These are phyloP conservation scores for Saccharomyces hybrid DNA, from an alignment of 1,139 yeast genomes.

Conservation along the genomic window DNA sequence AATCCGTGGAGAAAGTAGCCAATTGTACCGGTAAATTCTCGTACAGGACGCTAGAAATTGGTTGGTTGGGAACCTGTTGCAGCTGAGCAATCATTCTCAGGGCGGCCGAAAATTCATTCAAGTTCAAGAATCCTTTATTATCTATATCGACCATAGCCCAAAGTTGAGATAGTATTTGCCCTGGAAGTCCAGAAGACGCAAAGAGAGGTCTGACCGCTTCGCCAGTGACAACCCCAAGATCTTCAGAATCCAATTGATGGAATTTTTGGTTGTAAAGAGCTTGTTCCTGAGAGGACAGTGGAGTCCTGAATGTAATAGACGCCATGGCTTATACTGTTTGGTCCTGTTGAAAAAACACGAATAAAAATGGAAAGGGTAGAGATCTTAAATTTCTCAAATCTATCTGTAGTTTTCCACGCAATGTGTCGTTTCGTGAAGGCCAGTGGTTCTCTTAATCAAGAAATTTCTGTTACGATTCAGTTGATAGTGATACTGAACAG, in stretches of 20 bases:
- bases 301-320: conserved; percentile 29
- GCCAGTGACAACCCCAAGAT: conserved; percentile 80
- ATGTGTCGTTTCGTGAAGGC: not conserved
- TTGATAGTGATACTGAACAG: not conserved
- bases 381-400: not conserved
- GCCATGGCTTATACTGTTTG: conserved; percentile 13
- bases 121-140: conserved; percentile 79
- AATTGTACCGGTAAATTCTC: conserved; percentile 21
- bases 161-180: conserved; percentile 73
- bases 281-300: conserved; percentile 74
- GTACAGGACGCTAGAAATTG: conserved; percentile 23
- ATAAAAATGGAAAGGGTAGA: not conserved
- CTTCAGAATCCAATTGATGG: conserved; percentile 70
- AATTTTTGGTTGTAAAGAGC: conserved; percentile 66
- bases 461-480: not conserved
- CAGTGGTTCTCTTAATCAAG: not conserved
- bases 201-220: conserved; percentile 80
- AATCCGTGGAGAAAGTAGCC: conserved; percentile 20
- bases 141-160: conserved; percentile 90
- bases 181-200: conserved; percentile 79
- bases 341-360: not conserved
- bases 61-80: conserved; percentile 38
- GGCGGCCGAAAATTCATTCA: conserved; percentile 75
- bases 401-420: not conserved
- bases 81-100: conserved; percentile 86